Conservation (phyloP, 2,329 filamentous ascomycete genomes). For the Chaetomiaceae sp. region DNA sequence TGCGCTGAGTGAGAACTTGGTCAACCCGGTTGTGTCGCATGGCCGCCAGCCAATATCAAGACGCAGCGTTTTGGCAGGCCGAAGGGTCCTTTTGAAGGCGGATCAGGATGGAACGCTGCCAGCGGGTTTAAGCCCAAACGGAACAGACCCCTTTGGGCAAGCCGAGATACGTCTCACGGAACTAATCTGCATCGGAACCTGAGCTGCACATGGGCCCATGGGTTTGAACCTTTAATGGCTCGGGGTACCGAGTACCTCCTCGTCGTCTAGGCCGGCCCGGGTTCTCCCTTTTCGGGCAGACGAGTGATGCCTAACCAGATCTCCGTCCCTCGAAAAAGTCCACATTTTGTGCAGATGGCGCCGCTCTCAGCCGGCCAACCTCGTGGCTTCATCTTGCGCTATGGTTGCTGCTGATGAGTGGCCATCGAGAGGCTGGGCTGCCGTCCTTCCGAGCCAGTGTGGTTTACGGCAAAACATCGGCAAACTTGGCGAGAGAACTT, state of each 20-base stretch:
- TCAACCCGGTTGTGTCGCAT: slow-evolving; percentile 16
- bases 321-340: neutral
- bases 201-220: too few species aligned
- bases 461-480: neutral
- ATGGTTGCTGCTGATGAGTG: neutral
- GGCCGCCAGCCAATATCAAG: slow-evolving; percentile 7
- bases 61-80: slow-evolving; percentile 11
- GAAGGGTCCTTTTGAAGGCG: slow-evolving; percentile 8
- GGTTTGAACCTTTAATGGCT: too few species aligned
- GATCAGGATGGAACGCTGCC: slow-evolving; percentile 8
- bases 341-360: neutral
- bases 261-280: too few species aligned
- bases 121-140: neutral
- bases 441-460: neutral
- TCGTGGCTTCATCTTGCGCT: slow-evolving; percentile 6
- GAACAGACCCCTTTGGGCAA: slow-evolving; percentile 17
- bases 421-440: neutral
- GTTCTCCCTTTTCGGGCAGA: neutral
- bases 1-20: neutral
- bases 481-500: neutral
- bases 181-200: neutral
- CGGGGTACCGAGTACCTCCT: neutral
- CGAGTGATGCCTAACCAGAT: slow-evolving; percentile 16
- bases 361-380: neutral
- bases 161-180: slow-evolving; percentile 16